Evolutionary conservation across 129 eudicot species (phyloP), one percentile per base, ranked within the genome.

Genomic region (Gnaphalium uliginosum): DNA sequence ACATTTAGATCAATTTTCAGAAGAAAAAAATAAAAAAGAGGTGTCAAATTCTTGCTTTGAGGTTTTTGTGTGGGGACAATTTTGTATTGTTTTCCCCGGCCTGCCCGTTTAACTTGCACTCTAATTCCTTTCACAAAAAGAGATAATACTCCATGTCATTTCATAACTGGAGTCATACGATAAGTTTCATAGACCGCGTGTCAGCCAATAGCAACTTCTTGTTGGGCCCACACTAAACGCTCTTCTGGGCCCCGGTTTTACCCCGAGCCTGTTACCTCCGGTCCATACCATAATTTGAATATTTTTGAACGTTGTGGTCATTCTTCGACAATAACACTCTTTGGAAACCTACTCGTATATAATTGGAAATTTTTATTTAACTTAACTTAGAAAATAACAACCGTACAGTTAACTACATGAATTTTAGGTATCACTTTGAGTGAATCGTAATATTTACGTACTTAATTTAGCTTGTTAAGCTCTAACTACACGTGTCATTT

Each of bases 271-370:
- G 30, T 4, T 66, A 74, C 80, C 68, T 81, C 82, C 73, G 87
- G 87, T 41, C 89, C 96, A 54, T 81, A 76, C 87, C 89, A 61
- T 15, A 2, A 27, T 72, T 84, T 69, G 82, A 83, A 87, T 80
- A 64, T 67, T 76, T 83, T 75, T 84, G 85, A 86, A 82, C 91
- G 88, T 84, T 82, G 75, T 27, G 66, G 71, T 35, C 75, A 39
- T 77, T 59, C 48, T 58, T 57, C 75, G 48, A 59, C 75, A 39
- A 35, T 39, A 23, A n/a, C 9, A 0, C 60, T 24, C 26, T 58
- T 22, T 58, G 13, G 13, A 37, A 8, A 37, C 29, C 61, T 18
- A 66, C 23, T 66, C 11, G n/a, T 32, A 66, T 59, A 17, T 65
- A 4, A 30, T 30, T n/a, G 1, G 1, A 35, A 39, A 14, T 9